These are phyloP conservation scores for Triadica sebifera DNA, from an alignment of 345 rosid species.

Conservation along the genomic window DNA sequence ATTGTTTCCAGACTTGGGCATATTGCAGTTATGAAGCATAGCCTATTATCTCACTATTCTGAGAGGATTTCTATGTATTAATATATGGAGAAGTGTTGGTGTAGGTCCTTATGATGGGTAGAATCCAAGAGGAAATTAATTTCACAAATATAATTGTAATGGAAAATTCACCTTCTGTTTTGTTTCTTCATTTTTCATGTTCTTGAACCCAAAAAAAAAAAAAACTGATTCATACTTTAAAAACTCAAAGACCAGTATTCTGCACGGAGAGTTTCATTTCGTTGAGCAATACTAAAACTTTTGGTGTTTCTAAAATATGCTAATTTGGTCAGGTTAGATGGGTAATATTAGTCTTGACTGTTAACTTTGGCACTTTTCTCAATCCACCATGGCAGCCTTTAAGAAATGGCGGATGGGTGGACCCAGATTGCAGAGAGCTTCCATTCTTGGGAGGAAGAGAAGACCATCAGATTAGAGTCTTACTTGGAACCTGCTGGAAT, in stretches of 20 bases:
- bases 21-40: neutral
- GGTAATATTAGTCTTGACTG: neutral
- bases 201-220: neutral
- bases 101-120: neutral
- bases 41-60: neutral
- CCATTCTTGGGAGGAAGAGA: slow-evolving; percentile 84
- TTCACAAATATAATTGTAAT: neutral
- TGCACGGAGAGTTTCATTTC: neutral
- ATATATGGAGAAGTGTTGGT: neutral
- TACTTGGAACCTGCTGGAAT: neutral
- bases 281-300: neutral
- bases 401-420: slow-evolving; percentile 87
- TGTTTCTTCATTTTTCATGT: neutral
- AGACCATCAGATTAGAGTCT: slow-evolving; percentile 41
- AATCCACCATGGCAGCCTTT: slow-evolving; percentile 61
- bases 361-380: slow-evolving; percentile 9
- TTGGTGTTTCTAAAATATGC: neutral
- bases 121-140: neutral
- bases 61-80: no score
- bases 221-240: neutral
- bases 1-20: neutral
- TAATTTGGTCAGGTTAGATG: neutral
- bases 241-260: neutral
- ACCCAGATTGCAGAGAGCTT: slow-evolving; percentile 77
- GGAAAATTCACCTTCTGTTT: neutral